Base-by-base conservation (phyloP, 2,329 filamentous ascomycete species). In the Aciculosporium take region DNA sequence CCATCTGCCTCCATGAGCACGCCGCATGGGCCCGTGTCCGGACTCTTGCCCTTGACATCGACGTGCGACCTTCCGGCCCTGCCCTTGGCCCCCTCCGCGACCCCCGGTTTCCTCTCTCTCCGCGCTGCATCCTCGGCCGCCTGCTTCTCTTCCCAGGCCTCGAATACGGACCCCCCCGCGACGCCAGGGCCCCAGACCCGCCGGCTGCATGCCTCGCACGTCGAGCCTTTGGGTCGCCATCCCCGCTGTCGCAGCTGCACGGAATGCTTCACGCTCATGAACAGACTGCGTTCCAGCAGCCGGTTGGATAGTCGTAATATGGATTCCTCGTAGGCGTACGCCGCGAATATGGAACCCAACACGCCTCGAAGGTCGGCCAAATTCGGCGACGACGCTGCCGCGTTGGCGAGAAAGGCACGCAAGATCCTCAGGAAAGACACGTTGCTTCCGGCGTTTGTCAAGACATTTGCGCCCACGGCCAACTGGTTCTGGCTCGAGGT, bases 311-410 rank as follows among this genome's bases (percentile, higher is more conserved):
- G 74, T 2, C 74, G 71, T 17, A 98, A 71, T 13, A 98, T 84
- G 0, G 84, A 88, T 57, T 89, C 84, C 59, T 98, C 91, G 56
- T 96, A 95, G 0, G 87, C 81, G 57, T 98, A 98, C 0, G 91
- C 89, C 0, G 89, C 79, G 62, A 98, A 96, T 42, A 98, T 89
- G 10, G 88, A 91, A 1, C 77, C 69, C 2, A 98, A 72, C 1
- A 96, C 88, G 6, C 76, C 75, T 34, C 91, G 81, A 3, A 98
- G 71, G 56, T 96, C 87, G 1, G 85, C 81, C 2, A 98, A 69
- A 10, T 84, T 93, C 0, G 91, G 88, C 0, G 87, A 93, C 15
- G 81, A 79, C 20, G 76, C 72, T 0, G 86, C 82, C 0, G 88
- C 89, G 35, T 85, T 78, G 1, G 82, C 78, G 24, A 98, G 75